Base-by-base conservation (phyloP, 108 stramenopile genomes). In the Asterionellopsis glacialis region DNA sequence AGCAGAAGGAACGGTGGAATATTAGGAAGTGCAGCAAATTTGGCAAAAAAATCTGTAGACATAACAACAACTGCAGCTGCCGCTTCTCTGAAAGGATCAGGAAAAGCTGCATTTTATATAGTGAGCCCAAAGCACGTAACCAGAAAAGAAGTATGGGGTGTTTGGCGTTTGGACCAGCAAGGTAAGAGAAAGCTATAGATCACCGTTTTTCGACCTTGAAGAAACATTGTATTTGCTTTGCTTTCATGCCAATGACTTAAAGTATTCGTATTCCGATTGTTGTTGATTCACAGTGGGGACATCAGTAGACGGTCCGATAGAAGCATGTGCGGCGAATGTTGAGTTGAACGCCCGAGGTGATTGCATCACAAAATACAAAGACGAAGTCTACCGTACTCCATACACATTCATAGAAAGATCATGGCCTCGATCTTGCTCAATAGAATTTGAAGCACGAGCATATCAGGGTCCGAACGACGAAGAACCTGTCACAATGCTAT, bases 101-200 rank as follows among this genome's bases (percentile, higher is more conserved):
- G 68, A 18, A 76, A 74, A 13, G 59, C 74, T 33, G 79, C 79
- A 0, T 73, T 69, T 59, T 64, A 64, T 26, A n/a, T 76, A 11
- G 52, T 74, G 13, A 47, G 61, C 16, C 79, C 79, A 0, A 70
- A 72, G 49, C 63, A 72, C 28, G 75, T 80, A 5, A 51, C 72
- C 27, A 11, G 44, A 1, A 25, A 33, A 22, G 79, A 80, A 63
- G 52, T 72, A 7, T 18, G 39, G 25, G 79, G 75, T 1, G 43
- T 80, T 18, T 80, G 79, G 79, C 61, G 79, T 15, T 48, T 80
- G 26, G 79, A 80, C 63, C 79, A 80, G 63, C 77, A 79, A 68
- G 64, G 54, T 55, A 25, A 28, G 54, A 59, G 58, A 16, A 28
- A 55, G 27, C n/a, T 39, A 7, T 2, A 25, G 4, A 24, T 16